These are phyloP conservation scores for Penicillium sp. DNA, from an alignment of 2,329 filamentous ascomycete genomes.

Conservation along the genomic window DNA sequence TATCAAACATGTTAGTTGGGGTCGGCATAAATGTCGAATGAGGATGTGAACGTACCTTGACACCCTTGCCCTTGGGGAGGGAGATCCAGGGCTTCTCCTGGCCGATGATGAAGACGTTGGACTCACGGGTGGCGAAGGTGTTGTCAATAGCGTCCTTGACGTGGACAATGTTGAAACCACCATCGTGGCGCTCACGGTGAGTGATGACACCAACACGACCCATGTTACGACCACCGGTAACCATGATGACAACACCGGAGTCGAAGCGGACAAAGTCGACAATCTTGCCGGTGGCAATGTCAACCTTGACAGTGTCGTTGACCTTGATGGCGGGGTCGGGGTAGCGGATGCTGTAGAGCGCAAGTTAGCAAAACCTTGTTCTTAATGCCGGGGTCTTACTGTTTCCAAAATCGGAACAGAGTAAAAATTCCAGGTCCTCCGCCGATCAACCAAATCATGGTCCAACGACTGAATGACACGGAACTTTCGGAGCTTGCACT, in stretches of 20 bases:
- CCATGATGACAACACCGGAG: slow-evolving; percentile 96
- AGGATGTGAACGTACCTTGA: slow-evolving; percentile 59
- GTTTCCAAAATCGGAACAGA: slow-evolving; percentile 27
- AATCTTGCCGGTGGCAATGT: slow-evolving; percentile 96
- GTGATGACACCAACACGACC: slow-evolving; percentile 99
- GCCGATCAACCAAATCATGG: slow-evolving; percentile 83
- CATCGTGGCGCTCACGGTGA: slow-evolving; percentile 99
- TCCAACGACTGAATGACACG: slow-evolving; percentile 99
- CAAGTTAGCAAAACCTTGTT: slow-evolving; percentile 34
- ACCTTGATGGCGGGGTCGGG: slow-evolving; percentile 98
- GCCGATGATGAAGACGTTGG: slow-evolving; percentile 99
- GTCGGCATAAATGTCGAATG: not conserved
- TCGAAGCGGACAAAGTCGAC: slow-evolving; percentile 98
- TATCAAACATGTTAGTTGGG: slow-evolving; percentile 30
- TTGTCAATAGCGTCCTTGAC: slow-evolving; percentile 99
- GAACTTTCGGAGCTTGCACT: slow-evolving; percentile 64
- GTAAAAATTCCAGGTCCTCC: slow-evolving; percentile 34
- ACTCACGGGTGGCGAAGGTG: slow-evolving; percentile 98
- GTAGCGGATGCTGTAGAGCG: slow-evolving; percentile 81
- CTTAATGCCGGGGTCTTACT: slow-evolving; percentile 28
- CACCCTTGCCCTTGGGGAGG: slow-evolving; percentile 99
- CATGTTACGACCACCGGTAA: slow-evolving; percentile 99
- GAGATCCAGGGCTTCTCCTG: slow-evolving; percentile 99
- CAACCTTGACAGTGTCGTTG: slow-evolving; percentile 99
- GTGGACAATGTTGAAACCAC: slow-evolving; percentile 99